These are phyloP conservation scores for Paralagenidium karlingii DNA, from an alignment of 352 stramenopile genomes.

Conservation along the genomic window DNA sequence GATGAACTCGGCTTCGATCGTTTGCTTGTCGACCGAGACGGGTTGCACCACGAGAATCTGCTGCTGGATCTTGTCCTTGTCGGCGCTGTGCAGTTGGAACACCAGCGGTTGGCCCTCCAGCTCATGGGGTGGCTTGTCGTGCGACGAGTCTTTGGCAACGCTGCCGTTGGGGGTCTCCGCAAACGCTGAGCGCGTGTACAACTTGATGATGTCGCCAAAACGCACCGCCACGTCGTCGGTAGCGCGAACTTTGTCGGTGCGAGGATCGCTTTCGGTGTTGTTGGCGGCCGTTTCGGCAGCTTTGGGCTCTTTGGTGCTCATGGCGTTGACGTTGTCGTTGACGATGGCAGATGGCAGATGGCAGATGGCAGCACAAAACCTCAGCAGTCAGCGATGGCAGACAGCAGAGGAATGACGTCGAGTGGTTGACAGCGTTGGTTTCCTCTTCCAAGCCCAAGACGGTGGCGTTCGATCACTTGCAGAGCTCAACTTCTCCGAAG, in stretches of 20 bases:
- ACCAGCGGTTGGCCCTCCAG: slow-evolving; percentile 12
- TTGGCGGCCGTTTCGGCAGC: not conserved
- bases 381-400: not conserved
- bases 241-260: not conserved
- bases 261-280: no score
- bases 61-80: slow-evolving; percentile 24
- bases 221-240: slow-evolving; percentile 12
- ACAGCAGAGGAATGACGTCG: not conserved
- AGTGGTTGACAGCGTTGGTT: no score
- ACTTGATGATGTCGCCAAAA: slow-evolving; percentile 42
- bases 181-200: slow-evolving; percentile 22
- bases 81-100: no score
- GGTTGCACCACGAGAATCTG: slow-evolving; percentile 41
- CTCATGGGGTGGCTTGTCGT: no score
- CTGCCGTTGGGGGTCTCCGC: no score
- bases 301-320: not conserved
- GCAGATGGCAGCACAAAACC: not conserved
- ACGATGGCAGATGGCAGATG: not conserved
- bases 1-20: slow-evolving; percentile 52
- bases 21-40: slow-evolving; percentile 21
- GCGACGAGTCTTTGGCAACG: no score
- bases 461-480: no score
- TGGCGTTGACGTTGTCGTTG: not conserved
- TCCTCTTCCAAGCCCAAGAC: no score
- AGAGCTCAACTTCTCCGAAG: no score